These are phyloP conservation scores for Kockovaella imperatae DNA, from an alignment of 768 basidiomycete genomes.

Conservation along the genomic window DNA sequence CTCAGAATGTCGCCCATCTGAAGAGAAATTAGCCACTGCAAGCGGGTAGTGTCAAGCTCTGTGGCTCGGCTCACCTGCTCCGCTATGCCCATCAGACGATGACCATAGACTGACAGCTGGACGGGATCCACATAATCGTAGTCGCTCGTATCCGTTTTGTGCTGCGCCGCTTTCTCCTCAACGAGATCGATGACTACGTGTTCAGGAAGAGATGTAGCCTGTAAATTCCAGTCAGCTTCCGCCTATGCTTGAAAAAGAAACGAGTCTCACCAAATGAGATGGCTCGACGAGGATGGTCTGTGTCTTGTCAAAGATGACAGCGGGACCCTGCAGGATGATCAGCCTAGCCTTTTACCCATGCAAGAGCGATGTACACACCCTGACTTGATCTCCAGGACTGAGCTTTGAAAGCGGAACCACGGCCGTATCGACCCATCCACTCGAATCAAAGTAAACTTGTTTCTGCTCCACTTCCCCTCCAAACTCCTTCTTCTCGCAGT, in stretches of 20 bases:
- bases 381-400: constrained; percentile 14
- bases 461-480: no score
- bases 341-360: background rate
- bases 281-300: constrained; percentile 89
- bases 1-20: constrained; percentile 88
- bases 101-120: constrained; percentile 81
- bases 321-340: constrained; percentile 56
- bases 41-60: no score
- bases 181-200: constrained; percentile 31
- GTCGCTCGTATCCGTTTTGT: constrained; percentile 14
- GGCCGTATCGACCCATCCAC: constrained; percentile 14
- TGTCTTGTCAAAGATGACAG: constrained; percentile 89
- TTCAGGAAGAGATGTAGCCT: constrained; percentile 23
- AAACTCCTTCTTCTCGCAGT: background rate
- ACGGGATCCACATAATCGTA: constrained; percentile 29
- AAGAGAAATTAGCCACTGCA: background rate
- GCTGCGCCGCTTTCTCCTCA: constrained; percentile 16
- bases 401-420: constrained; percentile 15
- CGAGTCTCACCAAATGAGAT: constrained; percentile 14
- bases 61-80: constrained; percentile 48
- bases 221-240: no score
- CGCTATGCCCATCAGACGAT: constrained; percentile 95
- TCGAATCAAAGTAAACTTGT: constrained; percentile 16
- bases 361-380: constrained; percentile 3
- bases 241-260: background rate